phyloP scores from a whole-genome alignment of 2,329 filamentous ascomycete species.

The Cadophora gregata region DNA sequence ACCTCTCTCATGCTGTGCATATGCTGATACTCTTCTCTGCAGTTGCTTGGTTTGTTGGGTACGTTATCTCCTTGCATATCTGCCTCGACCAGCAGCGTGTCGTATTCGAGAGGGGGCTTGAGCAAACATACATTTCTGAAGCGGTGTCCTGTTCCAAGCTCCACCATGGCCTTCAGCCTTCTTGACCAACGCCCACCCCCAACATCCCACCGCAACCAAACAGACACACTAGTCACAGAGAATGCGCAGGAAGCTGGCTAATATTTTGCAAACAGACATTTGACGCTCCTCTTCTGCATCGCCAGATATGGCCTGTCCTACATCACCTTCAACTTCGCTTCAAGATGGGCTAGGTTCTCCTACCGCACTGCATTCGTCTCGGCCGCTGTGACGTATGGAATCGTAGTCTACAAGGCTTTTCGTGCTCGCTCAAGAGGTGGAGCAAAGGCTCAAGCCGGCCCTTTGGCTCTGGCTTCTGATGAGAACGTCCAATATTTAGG shows the following conservation, averaged over 20 bases:
- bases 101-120: conserved; percentile 14
- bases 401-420: conserved; percentile 98
- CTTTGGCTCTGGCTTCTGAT: conserved; percentile 74
- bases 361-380: conserved; percentile 92
- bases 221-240: conserved; percentile 16
- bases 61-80: conserved; percentile 51
- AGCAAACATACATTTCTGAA: conserved; percentile 16
- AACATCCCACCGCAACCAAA: conserved; percentile 18
- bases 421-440: conserved; percentile 81
- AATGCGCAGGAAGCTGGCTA: conserved; percentile 28
- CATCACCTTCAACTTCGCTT: conserved; percentile 86
- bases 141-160: conserved; percentile 27
- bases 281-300: conserved; percentile 83
- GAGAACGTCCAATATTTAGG: conserved; percentile 98
- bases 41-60: conserved; percentile 85
- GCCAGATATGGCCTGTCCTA: conserved; percentile 85
- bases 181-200: conserved; percentile 28
- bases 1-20: conserved; percentile 23
- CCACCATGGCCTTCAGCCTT: conserved; percentile 24
- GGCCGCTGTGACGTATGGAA: conserved; percentile 91
- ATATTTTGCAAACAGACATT: conserved; percentile 64
- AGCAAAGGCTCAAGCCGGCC: conserved; percentile 61
- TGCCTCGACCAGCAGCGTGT: neutral
- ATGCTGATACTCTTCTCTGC: conserved; percentile 37
- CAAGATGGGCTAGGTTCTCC: conserved; percentile 76